Evolutionary conservation across 805 yeast genomes (phyloP), one percentile per base, ranked within the genome.

Genomic region (Starmerella cellae): DNA sequence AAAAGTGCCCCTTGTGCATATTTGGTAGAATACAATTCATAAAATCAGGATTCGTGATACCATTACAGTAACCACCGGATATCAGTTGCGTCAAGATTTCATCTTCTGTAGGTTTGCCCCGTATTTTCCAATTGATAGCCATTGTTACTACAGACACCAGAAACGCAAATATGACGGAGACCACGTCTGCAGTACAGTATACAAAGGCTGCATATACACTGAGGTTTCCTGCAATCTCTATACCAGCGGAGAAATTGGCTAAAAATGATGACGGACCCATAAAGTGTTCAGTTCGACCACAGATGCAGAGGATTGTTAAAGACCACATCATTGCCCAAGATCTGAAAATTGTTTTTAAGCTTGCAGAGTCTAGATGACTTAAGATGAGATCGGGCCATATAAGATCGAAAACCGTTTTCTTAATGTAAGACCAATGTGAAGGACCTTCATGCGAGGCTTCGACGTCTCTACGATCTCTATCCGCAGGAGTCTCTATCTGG

Each of bases 261-360:
- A 55, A 32, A 31, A 51, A 58, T 1, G 57, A 41, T 1, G 57
- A 57, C 1, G 43, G 48, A 4, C 59, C 60, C 48, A 56, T 49
- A 51, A 58, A 58, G 14, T 37, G 34, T 2, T 37, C 49, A 1
- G 54, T 39, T 5, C 40, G 33, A 4, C 42, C 46, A 22, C 52
- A 42, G 14, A 50, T 42, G n/a, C 46, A 38, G 16, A 58, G 35
- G 13, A 56, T 21, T 13, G 51, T 38, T 5, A 51, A 40, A 2
- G 53, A 42, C 56, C 57, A 56, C 43, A 53, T 42, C 32, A 42
- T 47, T 6, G 49, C 26, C 60, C 60, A 57, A 2, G 60, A 53
- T 3, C 60, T 42, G 14, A 50, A 31, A 1, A 55, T 45, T 6
- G 41, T 31, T 22, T 46, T 51, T 18, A 57, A 37, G 28, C 57